A percentile compares a stretch with the other conserved stretches of the same genome.
phyloP scores from a whole-genome alignment of 1,284 basidiomycete genomes.

The Neonothopanus nambi region DNA sequence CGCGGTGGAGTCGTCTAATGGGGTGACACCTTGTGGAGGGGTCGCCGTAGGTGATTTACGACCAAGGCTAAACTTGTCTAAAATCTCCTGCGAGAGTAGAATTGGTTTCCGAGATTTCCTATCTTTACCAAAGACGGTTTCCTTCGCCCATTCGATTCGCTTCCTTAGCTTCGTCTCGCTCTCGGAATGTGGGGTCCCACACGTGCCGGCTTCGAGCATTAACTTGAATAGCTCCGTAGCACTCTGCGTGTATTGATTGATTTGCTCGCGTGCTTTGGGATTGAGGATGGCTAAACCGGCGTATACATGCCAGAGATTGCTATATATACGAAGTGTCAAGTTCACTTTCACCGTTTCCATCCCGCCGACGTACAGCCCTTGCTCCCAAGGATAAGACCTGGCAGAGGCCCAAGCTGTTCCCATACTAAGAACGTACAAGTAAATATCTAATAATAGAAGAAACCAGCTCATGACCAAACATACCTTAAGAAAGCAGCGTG shows the following conservation, averaged over 20 bases:
- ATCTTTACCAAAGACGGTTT: conserved; percentile 73
- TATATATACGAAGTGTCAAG: conserved; percentile 94
- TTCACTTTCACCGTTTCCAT: conserved; percentile 99
- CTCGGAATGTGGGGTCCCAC: conserved; percentile 34
- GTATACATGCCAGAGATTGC: conserved; percentile 99
- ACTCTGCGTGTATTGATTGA: conserved; percentile 86
- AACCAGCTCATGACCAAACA: no score
- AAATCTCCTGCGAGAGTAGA: conserved; percentile 82
- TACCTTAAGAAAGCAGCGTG: conserved; percentile 97
- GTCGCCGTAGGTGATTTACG: conserved; percentile 31
- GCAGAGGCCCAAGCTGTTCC: conserved; percentile 91
- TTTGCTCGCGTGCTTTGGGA: conserved; percentile 88
- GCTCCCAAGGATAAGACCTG: conserved; percentile 92
- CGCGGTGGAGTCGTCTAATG: conserved; percentile 2
- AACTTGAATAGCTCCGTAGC: conserved; percentile 93
- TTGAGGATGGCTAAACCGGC: conserved; percentile 97
- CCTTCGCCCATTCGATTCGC: conserved; percentile 77
- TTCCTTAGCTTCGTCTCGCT: conserved; percentile 52
- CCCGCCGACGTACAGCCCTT: conserved; percentile 92
- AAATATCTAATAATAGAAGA: no score
- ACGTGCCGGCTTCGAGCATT: conserved; percentile 81
- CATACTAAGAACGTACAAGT: conserved; percentile 74
- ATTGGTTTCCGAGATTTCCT: conserved; percentile 56
- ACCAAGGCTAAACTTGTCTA: conserved; percentile 89
- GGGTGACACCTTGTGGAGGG: conserved; percentile 21